Base-by-base conservation (phyloP, 2,329 filamentous ascomycete genomes). In the Teratosphaeria pseudoeucalypti region DNA sequence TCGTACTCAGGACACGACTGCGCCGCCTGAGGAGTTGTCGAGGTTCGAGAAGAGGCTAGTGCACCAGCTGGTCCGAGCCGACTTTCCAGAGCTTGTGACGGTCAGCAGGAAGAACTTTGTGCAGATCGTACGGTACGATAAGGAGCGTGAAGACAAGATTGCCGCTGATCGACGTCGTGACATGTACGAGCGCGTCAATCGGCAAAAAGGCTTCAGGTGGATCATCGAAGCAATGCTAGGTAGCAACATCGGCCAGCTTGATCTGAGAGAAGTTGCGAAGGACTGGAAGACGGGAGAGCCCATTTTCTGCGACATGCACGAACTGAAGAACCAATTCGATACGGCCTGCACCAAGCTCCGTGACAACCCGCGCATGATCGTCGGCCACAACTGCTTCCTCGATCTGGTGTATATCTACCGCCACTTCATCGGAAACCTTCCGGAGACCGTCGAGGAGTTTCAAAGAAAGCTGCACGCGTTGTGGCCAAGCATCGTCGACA, bases 371-470 rank as follows among this genome's bases (percentile, higher is more conserved):
- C 77, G 78, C 2, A 74, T 84, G 0, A 65, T 88, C 0, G 77
- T 88, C 2, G 84, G 85, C 0, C 85, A 88, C 72, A 88, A 88
- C 65, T 76, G 84, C 60, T 82, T 88, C 63, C 79, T 81, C 1
- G 85, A 88, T 64, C 74, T 88, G 2, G 78, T 83, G 39, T 87
- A 87, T 65, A 71, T 88, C 39, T 85, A 86, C 69, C 72, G 76
- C n/a, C 80, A 78, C 1, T 88, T 88, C 69, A 75, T 87, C 56
- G 82, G 82, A 1, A 63, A 72, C 1, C 73, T 88, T 1, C 85
- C 85, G 0, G 71, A 75, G 2, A 80, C 74, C 0, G 69, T 85
- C 1, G 74, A 77, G 2, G 79, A 79, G 26, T 88, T 87, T 65
- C 73, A 77, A 47, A 61, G 70, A 6, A 68, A 72, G 2, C 75